A percentile compares a stretch with the other conserved stretches of the same genome.
These are phyloP conservation scores for Noccaea caerulescens DNA, from an alignment of 345 rosid species.

Conservation along the genomic window DNA sequence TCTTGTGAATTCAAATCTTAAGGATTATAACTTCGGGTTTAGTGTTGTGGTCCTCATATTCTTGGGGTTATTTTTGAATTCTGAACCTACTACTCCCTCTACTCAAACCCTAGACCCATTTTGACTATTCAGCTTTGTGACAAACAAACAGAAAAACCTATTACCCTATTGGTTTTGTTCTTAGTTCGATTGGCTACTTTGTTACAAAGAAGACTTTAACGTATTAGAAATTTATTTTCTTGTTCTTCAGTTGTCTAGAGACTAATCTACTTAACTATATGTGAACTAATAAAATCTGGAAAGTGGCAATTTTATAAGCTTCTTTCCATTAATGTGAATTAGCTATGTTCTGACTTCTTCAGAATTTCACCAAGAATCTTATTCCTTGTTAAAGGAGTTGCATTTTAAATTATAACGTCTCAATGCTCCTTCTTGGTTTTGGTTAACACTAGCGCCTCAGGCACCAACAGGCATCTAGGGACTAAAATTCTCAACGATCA, in stretches of 20 bases:
- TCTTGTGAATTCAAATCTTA: constrained; percentile 38
- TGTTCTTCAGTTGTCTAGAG: background rate
- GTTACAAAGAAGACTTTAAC: constrained; percentile 23
- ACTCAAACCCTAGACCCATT: constrained; percentile 41
- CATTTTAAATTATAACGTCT: constrained; percentile 20
- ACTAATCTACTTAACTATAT: constrained; percentile 19
- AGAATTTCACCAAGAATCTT: constrained; percentile 22
- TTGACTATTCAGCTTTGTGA: constrained; percentile 43
- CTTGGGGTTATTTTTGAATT: constrained; percentile 57
- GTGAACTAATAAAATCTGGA: constrained; percentile 23
- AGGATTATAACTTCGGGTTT: constrained; percentile 35
- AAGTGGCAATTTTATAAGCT: constrained; percentile 29
- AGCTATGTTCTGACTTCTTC: background rate
- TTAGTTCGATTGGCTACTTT: constrained; percentile 6
- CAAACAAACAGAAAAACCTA: constrained; percentile 17
- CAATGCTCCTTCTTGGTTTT: constrained; percentile 11
- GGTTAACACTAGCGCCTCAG: constrained; percentile 17
- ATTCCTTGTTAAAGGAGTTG: constrained; percentile 4
- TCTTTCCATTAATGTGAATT: constrained; percentile 8
- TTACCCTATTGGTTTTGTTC: constrained; percentile 14
- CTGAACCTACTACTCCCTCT: constrained; percentile 43
- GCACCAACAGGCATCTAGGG: background rate
- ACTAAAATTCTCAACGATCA: constrained; percentile 3
- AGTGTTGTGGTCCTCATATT: constrained; percentile 70
- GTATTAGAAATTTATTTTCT: background rate